Percentiles rank a stretch among this genome's conserved stretches.
Conservation (phyloP, 345 rosid species). For the Eucalyptus coolabah region DNA sequence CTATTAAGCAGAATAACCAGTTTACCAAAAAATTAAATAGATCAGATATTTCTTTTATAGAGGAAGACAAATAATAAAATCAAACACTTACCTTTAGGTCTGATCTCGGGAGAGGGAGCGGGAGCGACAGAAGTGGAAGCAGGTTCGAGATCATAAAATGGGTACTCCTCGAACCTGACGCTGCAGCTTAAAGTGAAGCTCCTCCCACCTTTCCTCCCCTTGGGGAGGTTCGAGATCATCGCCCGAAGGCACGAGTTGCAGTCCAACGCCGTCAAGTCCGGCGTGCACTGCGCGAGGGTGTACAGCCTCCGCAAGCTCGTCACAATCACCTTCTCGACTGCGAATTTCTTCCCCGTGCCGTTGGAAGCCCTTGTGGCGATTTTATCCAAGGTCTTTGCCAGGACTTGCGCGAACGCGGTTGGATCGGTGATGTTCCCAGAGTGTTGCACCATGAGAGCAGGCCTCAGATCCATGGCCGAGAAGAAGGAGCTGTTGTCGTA, state of each 20-base stretch:
- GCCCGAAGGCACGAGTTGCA: conserved; percentile 22
- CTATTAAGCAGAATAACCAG: background rate
- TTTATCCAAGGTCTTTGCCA: background rate
- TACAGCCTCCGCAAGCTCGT: conserved; percentile 4
- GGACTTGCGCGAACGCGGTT: background rate
- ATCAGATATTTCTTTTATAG: background rate
- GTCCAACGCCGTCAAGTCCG: conserved; percentile 15
- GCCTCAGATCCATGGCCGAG: background rate
- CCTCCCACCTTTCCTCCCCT: background rate
- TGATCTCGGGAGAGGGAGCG: background rate
- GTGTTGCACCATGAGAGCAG: background rate
- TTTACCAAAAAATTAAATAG: background rate
- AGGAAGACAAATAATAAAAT: background rate
- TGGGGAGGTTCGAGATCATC: background rate
- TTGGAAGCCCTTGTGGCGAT: conserved; percentile 1
- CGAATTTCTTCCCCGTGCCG: background rate
- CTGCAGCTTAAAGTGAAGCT: too few relatives aligned
- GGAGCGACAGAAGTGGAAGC: too few relatives aligned
- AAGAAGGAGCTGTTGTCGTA: background rate
- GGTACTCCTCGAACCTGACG: too few relatives aligned
- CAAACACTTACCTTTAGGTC: background rate
- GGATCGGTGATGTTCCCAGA: conserved; percentile 4
- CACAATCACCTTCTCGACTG: background rate
- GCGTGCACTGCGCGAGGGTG: background rate
- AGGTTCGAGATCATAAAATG: background rate